Base-by-base conservation (phyloP, 345 rosid genomes). In the Eutrema yunnanense region DNA sequence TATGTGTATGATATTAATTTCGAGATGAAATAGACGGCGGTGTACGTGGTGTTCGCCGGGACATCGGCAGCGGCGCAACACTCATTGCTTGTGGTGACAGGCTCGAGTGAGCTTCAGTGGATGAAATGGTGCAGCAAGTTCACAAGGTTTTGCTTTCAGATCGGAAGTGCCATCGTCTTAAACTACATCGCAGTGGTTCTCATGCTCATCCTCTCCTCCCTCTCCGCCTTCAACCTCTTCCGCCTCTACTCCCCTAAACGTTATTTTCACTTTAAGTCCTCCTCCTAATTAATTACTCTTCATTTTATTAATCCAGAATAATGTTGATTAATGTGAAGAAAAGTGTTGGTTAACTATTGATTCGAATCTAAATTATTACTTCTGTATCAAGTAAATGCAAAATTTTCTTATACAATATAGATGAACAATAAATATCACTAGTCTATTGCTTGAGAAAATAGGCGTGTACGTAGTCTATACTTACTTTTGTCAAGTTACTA, bases 151-250 rank as follows among this genome's bases (percentile, higher is more conserved):
- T 92, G 97, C 76, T 19, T 81, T 78, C 93, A 86, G 72, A 67
- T 80, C 0, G 96, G 92, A 1, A 86, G 87, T 8, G 85, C 84
- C 5, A 42, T 91, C 27, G 0, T 69, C 51, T 80, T 81, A 37
- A 79, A 82, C 67, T 83, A 70, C 33, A 16, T 66, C 0, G 86
- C 87, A 0, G 82, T 8, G 33, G 12, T 59, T 42, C 69, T 85
- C 2, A 71, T 87, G 86, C 49, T 27, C 16, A 27, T 69, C 33
- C 37, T 78, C 16, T 82, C 97, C 11, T 72, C 65, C 59, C 67
- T 86, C 77, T 86, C 97, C 1, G 86, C 91, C 43, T 89, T 81
- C 80, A 82, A 83, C 40, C 80, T 91, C 81, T 87, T 86, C 74
- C 81, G 97, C 56, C 81, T 83, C 46, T 92, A 87, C 57, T 87